A percentile compares a stretch with the other conserved stretches of the same genome.
phyloP scores from a whole-genome alignment of 2,329 filamentous ascomycete genomes.

The Nigrospora osmanthi region DNA sequence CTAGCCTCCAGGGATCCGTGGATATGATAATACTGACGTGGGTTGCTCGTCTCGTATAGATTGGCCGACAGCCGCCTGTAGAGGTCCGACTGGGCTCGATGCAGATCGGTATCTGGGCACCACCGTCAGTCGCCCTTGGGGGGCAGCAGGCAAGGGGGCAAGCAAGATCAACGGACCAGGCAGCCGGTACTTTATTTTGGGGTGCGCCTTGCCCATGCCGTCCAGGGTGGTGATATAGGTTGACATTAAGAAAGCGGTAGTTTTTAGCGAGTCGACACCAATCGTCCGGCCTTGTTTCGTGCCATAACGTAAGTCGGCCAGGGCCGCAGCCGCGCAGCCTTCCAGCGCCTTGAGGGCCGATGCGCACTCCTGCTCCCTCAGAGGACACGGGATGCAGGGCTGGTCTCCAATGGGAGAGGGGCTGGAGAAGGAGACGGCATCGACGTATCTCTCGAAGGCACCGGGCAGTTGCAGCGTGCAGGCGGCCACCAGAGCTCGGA shows the following conservation, averaged over 20 bases:
- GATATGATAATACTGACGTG: conserved; percentile 65
- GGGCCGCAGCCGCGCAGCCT: conserved; percentile 49
- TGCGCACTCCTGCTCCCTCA: conserved; percentile 30
- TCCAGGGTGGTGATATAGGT: conserved; percentile 49
- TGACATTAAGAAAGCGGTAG: conserved; percentile 49
- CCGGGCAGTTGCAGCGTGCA: conserved; percentile 22
- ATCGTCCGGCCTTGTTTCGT: conserved; percentile 28
- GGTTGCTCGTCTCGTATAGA: conserved; percentile 59
- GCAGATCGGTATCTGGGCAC: conserved; percentile 61
- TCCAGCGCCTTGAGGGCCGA: conserved; percentile 51
- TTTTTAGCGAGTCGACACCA: conserved; percentile 42
- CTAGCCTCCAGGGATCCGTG: conserved; percentile 68
- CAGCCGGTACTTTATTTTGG: conserved; percentile 34
- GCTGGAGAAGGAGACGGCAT: conserved; percentile 21
- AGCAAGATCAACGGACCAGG: conserved; percentile 18
- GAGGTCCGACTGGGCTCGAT: conserved; percentile 61
- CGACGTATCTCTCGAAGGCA: conserved; percentile 17
- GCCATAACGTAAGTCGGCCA: conserved; percentile 46
- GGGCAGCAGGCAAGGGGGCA: conserved; percentile 15
- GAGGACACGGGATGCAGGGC: conserved; percentile 29
- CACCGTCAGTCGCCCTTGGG: conserved; percentile 1
- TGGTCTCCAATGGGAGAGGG: conserved; percentile 18
- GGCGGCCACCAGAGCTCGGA: conserved; percentile 16
- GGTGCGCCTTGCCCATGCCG: conserved; percentile 39
- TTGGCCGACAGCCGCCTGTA: conserved; percentile 69